Conservation (phyloP, 1,284 basidiomycete genomes). For the Pseudozyma tsukubaensis region DNA sequence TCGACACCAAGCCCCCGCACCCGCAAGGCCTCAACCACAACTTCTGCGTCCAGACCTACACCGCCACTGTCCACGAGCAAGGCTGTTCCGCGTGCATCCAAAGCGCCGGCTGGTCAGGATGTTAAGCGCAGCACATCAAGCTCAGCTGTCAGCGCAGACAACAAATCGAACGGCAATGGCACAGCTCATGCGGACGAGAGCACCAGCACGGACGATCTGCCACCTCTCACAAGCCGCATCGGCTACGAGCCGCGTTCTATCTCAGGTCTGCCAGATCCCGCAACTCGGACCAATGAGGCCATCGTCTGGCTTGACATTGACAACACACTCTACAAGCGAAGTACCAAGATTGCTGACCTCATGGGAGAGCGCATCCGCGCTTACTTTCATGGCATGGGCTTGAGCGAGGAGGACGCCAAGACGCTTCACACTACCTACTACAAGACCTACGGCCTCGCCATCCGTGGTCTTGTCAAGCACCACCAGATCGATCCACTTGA, state of each 20-base stretch:
- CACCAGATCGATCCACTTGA: constrained; percentile 86
- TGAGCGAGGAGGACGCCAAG: constrained; percentile 78
- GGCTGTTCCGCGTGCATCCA: not conserved
- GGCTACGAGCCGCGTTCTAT: constrained; percentile 45
- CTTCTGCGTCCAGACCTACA: not conserved
- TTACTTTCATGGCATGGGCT: constrained; percentile 80
- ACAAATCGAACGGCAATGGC: not conserved
- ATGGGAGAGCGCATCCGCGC: constrained; percentile 85
- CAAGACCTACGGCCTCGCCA: constrained; percentile 81
- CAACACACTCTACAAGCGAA: constrained; percentile 78
- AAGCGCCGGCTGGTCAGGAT: not conserved
- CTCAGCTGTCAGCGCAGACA: not conserved
- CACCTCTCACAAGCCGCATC: constrained; percentile 26
- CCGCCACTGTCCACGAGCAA: not conserved
- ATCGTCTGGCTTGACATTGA: constrained; percentile 87
- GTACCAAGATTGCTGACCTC: constrained; percentile 75
- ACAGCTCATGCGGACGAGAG: constrained; percentile 14
- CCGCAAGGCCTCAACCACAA: constrained; percentile 8
- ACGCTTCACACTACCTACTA: constrained; percentile 82
- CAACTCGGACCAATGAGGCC: constrained; percentile 46
- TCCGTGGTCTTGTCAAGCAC: constrained; percentile 82
- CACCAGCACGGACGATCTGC: constrained; percentile 24
- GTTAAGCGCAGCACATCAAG: not conserved
- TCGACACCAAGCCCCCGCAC: not conserved
- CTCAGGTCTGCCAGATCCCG: constrained; percentile 33